Percentiles rank a stretch among this genome's conserved stretches.
These are phyloP conservation scores for Camelina hispida DNA, from an alignment of 345 rosid genomes.

Conservation along the genomic window DNA sequence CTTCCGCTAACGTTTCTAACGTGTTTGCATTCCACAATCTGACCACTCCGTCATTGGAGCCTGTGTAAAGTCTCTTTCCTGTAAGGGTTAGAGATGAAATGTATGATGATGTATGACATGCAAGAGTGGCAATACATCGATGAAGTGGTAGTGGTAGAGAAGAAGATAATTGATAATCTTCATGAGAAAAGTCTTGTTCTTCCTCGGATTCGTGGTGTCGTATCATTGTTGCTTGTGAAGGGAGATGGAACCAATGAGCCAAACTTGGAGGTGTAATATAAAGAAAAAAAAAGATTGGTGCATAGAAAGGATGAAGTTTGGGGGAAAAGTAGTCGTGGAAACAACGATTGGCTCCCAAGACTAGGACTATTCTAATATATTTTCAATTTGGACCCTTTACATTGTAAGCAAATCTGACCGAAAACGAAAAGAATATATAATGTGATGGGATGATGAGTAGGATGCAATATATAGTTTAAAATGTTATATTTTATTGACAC, in stretches of 20 bases:
- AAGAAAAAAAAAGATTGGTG: constrained; percentile 22
- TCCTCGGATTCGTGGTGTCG: not conserved
- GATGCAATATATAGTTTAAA: constrained; percentile 26
- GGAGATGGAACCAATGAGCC: constrained; percentile 17
- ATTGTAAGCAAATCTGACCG: constrained; percentile 31
- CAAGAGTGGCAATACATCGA: constrained; percentile 67
- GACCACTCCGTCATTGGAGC: constrained; percentile 69
- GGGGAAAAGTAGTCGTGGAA: constrained; percentile 41
- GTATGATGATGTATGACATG: constrained; percentile 62
- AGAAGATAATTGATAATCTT: constrained; percentile 24
- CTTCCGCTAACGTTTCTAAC: constrained; percentile 43
- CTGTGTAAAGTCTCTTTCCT: constrained; percentile 72
- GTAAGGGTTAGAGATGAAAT: constrained; percentile 64
- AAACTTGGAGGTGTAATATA: constrained; percentile 21
- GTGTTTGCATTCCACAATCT: constrained; percentile 60
- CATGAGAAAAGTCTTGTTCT: constrained; percentile 13
- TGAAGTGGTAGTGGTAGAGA: constrained; percentile 36
- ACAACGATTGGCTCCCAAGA: constrained; percentile 40
- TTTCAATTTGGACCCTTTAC: constrained; percentile 24
- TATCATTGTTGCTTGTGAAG: constrained; percentile 35
- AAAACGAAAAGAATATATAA: constrained; percentile 33
- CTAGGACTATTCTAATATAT: constrained; percentile 36
- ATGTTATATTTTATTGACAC: constrained; percentile 1
- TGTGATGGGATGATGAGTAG: constrained; percentile 38
- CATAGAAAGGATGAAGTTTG: constrained; percentile 14